These are phyloP conservation scores for Acidiella bohemica DNA, from an alignment of 495 filamentous ascomycete genomes.

Conservation along the genomic window DNA sequence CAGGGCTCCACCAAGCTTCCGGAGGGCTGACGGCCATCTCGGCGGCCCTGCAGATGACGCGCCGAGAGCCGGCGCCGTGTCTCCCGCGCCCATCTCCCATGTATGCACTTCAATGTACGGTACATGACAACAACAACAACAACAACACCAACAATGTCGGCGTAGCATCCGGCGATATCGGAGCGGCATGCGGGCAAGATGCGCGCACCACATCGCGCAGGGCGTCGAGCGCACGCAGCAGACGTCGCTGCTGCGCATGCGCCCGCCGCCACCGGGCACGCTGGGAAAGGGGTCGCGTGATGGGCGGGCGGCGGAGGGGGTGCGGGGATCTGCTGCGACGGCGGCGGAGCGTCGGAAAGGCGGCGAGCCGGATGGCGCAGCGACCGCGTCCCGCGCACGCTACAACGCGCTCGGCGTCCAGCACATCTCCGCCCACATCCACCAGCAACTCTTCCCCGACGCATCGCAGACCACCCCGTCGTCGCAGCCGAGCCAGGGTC, in stretches of 20 bases:
- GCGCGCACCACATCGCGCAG: slow-evolving; percentile 14
- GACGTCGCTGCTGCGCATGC: slow-evolving; percentile 14
- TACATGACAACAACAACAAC: neutral
- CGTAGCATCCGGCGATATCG: neutral
- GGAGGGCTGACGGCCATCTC: too few relatives aligned
- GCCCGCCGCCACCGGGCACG: neutral
- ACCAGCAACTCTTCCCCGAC: slow-evolving; percentile 67
- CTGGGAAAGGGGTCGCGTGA: slow-evolving; percentile 10
- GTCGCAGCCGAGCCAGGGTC: slow-evolving; percentile 46
- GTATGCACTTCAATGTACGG: too few relatives aligned
- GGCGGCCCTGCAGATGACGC: too few relatives aligned
- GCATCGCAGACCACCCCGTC: slow-evolving; percentile 26
- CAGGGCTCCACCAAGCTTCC: too few relatives aligned
- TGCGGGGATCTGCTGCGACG: slow-evolving; percentile 12
- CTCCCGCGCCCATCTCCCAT: too few relatives aligned
- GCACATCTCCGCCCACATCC: slow-evolving; percentile 70
- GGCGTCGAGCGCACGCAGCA: slow-evolving; percentile 18
- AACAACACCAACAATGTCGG: neutral
- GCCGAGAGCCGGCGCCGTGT: too few relatives aligned
- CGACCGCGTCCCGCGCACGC: slow-evolving; percentile 43
- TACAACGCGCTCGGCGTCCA: slow-evolving; percentile 92
- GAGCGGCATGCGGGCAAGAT: slow-evolving; percentile 14
- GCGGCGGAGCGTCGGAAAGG: neutral
- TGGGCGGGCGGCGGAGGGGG: too few relatives aligned
- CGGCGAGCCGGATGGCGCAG: slow-evolving; percentile 1